These are phyloP conservation scores for Lycium barbarum DNA, from an alignment of 257 asterid species.

Conservation along the genomic window DNA sequence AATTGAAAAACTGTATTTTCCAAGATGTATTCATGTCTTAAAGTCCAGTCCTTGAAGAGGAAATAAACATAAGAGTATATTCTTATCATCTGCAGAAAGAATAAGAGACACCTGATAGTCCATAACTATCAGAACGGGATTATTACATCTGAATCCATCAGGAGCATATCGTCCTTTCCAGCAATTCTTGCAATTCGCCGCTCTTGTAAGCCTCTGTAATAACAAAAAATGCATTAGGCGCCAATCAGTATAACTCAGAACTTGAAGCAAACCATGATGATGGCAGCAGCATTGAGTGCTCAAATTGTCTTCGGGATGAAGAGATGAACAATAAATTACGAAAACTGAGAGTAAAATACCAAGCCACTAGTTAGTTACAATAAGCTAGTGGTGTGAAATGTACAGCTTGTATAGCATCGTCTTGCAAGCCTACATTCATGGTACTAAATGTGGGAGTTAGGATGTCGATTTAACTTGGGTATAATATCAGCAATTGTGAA, in stretches of 20 bases:
- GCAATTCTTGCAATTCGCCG: conserved; percentile 73
- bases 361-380: not conserved
- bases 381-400: not conserved
- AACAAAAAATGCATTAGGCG: conserved; percentile 36
- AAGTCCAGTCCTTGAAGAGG: not conserved
- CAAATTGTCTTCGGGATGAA: not conserved
- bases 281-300: not conserved
- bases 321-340: not conserved
- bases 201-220: conserved; percentile 72
- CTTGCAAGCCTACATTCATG: not conserved
- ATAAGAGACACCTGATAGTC: not conserved
- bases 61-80: not conserved
- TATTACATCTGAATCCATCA: conserved; percentile 32
- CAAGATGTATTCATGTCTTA: not conserved
- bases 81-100: not conserved
- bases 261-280: not conserved
- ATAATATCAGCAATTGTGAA: not conserved
- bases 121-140: not conserved
- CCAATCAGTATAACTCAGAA: not conserved
- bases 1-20: not conserved
- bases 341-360: not conserved
- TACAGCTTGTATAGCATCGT: not conserved
- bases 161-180: conserved; percentile 71
- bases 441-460: not conserved
- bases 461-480: not conserved